Conservation (phyloP, 495 filamentous ascomycete species). For the Penicillium canariense region DNA sequence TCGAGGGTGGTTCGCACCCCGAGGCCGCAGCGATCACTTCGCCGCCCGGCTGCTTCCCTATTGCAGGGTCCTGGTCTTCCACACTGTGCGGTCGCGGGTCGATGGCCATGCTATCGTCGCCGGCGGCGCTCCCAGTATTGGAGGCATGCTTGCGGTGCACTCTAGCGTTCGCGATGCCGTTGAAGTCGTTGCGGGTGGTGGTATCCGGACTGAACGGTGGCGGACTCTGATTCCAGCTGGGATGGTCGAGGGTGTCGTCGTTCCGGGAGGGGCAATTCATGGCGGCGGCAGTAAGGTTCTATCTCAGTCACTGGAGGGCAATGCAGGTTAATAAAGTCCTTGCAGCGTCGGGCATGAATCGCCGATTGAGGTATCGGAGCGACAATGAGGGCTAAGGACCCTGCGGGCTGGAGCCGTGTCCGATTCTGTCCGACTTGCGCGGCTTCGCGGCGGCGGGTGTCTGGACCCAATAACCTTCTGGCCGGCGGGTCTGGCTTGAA, state of each 20-base stretch:
- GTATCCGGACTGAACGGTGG: constrained; percentile 52
- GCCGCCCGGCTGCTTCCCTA: constrained; percentile 29
- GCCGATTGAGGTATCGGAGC: constrained; percentile 8
- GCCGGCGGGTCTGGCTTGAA: constrained; percentile 4
- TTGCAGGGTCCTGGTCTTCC: constrained; percentile 25
- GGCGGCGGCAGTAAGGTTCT: constrained; percentile 4
- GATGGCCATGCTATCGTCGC: constrained; percentile 28
- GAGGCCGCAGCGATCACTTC: constrained; percentile 37
- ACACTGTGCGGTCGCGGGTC: constrained; percentile 23
- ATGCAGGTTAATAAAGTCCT: constrained; percentile 1
- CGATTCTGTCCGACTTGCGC: constrained; percentile 27
- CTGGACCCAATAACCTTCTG: constrained; percentile 1
- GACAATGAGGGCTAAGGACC: constrained; percentile 8
- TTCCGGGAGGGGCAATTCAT: constrained; percentile 67
- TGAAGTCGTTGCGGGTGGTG: constrained; percentile 63
- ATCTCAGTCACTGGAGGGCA: background rate
- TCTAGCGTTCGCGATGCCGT: constrained; percentile 49
- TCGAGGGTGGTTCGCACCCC: constrained; percentile 35
- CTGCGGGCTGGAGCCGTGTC: constrained; percentile 12
- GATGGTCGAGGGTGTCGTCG: constrained; percentile 55
- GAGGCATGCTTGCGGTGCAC: constrained; percentile 36
- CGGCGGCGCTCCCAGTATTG: constrained; percentile 16
- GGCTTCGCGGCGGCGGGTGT: background rate
- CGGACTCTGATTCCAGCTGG: constrained; percentile 60
- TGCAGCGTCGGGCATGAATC: constrained; percentile 10